Percentiles rank a stretch among this genome's conserved stretches.
These are phyloP conservation scores for Sutorius eximius DNA, from an alignment of 1,284 basidiomycete species.

Conservation along the genomic window DNA sequence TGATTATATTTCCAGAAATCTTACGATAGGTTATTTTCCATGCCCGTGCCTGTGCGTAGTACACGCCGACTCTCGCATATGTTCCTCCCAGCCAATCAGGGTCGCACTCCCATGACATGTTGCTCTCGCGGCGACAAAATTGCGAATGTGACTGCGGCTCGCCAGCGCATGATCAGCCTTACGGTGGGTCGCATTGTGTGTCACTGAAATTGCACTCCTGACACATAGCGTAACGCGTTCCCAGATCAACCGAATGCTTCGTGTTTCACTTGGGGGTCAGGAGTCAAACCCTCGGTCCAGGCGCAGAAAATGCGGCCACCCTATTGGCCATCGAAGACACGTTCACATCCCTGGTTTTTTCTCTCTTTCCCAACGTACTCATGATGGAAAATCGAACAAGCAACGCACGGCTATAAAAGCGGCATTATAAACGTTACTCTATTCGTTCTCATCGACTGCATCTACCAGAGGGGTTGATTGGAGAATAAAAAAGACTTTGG, in stretches of 20 bases:
- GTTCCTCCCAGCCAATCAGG: not conserved
- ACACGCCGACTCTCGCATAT: not conserved
- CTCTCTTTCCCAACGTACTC: not conserved
- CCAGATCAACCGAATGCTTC: not conserved
- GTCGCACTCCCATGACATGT: not conserved
- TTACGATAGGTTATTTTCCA: not conserved
- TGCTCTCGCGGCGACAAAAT: not conserved
- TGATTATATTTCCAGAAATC: not conserved
- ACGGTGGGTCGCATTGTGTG: not conserved
- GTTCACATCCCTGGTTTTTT: not conserved
- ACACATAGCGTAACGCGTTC: not conserved
- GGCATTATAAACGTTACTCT: not conserved
- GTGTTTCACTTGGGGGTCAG: not conserved
- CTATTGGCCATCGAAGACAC: not conserved
- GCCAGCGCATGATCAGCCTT: not conserved
- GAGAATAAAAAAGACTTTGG: not conserved
- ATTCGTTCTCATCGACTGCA: not conserved
- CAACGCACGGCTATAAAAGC: not conserved
- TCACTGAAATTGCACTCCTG: not conserved
- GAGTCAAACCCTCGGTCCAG: not conserved
- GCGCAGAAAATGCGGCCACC: not conserved
- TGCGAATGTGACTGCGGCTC: not conserved
- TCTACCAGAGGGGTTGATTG: not conserved
- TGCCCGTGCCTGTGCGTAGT: not conserved
- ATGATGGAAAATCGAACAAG: not conserved